phyloP scores from a whole-genome alignment of 257 asterid species.

The Voacanga thouarsii region DNA sequence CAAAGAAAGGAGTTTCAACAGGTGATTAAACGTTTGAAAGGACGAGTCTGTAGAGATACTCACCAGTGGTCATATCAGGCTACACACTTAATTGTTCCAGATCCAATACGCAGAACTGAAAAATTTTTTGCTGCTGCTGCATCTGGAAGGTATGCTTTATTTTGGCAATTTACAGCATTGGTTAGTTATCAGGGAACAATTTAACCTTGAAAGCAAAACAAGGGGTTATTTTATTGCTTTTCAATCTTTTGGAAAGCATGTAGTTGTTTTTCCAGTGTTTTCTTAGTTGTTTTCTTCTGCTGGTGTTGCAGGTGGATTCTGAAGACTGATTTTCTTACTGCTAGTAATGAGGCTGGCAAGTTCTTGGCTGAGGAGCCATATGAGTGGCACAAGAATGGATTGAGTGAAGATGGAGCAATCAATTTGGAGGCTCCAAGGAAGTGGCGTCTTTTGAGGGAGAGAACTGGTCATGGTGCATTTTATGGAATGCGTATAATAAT shows the following conservation, averaged over 20 bases:
- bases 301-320: slow-evolving; percentile 81
- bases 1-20: slow-evolving; percentile 88
- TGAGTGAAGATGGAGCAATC: slow-evolving; percentile 88
- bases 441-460: slow-evolving; percentile 84
- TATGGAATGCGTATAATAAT: slow-evolving; percentile 71
- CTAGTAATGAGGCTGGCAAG: slow-evolving; percentile 73
- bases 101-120: slow-evolving; percentile 83
- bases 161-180: neutral
- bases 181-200: neutral
- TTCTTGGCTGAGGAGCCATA: slow-evolving; percentile 71
- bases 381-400: slow-evolving; percentile 78
- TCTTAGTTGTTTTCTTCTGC: slow-evolving; percentile 8
- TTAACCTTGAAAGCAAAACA: neutral
- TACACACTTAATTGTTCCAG: slow-evolving; percentile 86
- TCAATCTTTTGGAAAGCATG: neutral
- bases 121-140: slow-evolving; percentile 96
- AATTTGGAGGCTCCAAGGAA: slow-evolving; percentile 92
- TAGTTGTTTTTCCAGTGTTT: neutral
- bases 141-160: slow-evolving; percentile 72
- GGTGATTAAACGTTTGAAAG: slow-evolving; percentile 61
- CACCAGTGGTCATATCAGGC: slow-evolving; percentile 97
- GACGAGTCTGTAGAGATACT: slow-evolving; percentile 79
- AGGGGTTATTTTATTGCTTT: neutral
- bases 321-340: slow-evolving; percentile 75
- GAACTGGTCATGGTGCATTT: slow-evolving; percentile 89